Percentiles rank a stretch among this genome's conserved stretches.
Conservation (phyloP, 2,329 filamentous ascomycete genomes). For the Aspergillus luchuensis region DNA sequence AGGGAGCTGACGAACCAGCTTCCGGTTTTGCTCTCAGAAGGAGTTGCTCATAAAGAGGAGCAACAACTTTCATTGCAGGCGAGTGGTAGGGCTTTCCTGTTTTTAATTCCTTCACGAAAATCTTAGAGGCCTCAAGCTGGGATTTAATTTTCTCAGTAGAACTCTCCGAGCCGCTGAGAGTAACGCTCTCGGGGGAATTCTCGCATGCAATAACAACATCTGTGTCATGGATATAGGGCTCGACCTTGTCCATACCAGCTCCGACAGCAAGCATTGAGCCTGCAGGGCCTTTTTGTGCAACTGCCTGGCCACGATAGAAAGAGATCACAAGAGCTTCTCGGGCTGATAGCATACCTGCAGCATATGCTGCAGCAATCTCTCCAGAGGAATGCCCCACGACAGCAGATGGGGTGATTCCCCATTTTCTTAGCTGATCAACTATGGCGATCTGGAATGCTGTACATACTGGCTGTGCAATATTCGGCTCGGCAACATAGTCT, state of each 20-base stretch:
- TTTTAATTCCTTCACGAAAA: too few species aligned
- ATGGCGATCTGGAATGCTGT: conserved; percentile 39
- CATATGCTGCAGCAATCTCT: conserved; percentile 42
- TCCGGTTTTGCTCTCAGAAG: too few species aligned
- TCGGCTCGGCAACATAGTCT: conserved; percentile 24
- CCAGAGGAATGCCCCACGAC: conserved; percentile 40
- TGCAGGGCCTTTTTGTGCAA: neutral
- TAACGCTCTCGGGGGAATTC: neutral
- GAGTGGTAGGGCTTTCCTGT: too few species aligned
- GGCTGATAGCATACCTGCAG: conserved; percentile 17
- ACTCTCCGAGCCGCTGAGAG: neutral
- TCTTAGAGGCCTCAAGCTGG: too few species aligned
- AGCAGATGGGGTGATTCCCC: conserved; percentile 25
- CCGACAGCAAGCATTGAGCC: neutral
- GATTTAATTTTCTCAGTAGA: too few species aligned
- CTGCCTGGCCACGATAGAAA: neutral
- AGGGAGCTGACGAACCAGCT: neutral
- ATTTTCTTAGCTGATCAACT: conserved; percentile 28
- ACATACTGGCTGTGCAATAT: conserved; percentile 33
- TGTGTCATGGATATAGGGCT: neutral
- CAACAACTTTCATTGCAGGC: too few species aligned
- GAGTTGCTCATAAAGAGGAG: too few species aligned
- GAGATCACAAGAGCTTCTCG: neutral
- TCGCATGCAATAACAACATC: neutral
- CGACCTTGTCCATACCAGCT: neutral